Base-by-base conservation (phyloP, 805 yeast genomes). In the Ogataea trehalophila region DNA sequence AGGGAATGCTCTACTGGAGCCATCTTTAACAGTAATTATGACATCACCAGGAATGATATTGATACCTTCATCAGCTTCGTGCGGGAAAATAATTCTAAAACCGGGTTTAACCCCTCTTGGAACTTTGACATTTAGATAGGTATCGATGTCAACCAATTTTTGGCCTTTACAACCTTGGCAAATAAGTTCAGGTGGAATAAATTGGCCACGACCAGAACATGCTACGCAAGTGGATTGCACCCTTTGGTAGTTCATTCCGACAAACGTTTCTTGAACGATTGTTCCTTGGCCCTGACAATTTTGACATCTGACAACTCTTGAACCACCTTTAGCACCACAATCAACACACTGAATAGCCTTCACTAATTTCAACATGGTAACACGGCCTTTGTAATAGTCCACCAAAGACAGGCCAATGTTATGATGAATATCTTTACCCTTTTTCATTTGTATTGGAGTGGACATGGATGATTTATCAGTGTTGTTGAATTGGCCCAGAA, bases 41-140 rank as follows among this genome's bases (percentile, higher is more conserved):
- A 85, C 83, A 60, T 85, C 87, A 2, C 91, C 91, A 0, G 90
- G 85, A 3, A 75, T 65, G 3, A 79, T 66, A 50, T 74, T 71
- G 17, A 75, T 61, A 0, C 80, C 85, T 61, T 83, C 85, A 57
- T 85, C 90, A 0, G 83, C 87, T 55, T 78, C 82, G 6, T 81
- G 78, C n/a, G 73, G 67, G 18, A 82, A 64, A 1, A 79, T 67
- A 17, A 82, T 72, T 40, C 69, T 65, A 50, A 80, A 80, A 0
- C 82, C 81, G 43, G 75, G 61, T 38, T 66, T 64, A 37, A 79
- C 69, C 2, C 91, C 91, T 3, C 81, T 80, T 16, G 74, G 72
- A 2, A 83, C 69, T n/a, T 66, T 66, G 8, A 83, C 72, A 42
- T 74, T 72, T 31, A 84, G 63, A 9, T 82, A 70, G 49, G 77